Conservation (phyloP, 2,329 filamentous ascomycete species). For the Aureobasidium sp. region DNA sequence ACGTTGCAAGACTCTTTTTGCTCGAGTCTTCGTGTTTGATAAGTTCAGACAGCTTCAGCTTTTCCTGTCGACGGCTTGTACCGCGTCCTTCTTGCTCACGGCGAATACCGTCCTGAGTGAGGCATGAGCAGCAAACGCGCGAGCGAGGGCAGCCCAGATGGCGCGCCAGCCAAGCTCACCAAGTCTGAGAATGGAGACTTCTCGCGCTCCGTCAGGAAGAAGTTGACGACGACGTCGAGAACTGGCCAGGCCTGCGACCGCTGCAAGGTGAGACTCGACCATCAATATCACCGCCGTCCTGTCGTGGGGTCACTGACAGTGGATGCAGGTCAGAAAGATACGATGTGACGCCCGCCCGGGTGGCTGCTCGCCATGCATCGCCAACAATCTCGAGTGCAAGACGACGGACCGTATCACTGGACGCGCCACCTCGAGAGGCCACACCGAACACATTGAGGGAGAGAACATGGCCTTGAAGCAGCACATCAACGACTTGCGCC, state of each 20-base stretch:
- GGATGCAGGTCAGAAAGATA: constrained; percentile 64
- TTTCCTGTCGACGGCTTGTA: constrained; percentile 12
- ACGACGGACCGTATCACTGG: constrained; percentile 84
- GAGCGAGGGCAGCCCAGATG: constrained; percentile 19
- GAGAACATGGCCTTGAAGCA: constrained; percentile 61
- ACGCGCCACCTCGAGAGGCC: constrained; percentile 69
- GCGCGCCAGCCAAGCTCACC: constrained; percentile 22
- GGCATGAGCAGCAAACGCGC: constrained; percentile 23
- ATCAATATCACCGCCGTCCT: neutral
- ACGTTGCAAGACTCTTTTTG: neutral
- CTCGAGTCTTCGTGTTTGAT: neutral
- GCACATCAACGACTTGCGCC: constrained; percentile 62
- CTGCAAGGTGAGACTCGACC: constrained; percentile 57
- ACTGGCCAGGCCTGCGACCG: constrained; percentile 85
- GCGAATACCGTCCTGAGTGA: constrained; percentile 19
- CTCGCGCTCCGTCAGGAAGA: constrained; percentile 41
- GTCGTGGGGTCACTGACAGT: neutral
- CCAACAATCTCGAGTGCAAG: constrained; percentile 69
- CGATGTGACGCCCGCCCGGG: constrained; percentile 74
- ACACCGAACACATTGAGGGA: constrained; percentile 68
- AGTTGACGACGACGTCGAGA: constrained; percentile 47
- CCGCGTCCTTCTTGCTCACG: constrained; percentile 12
- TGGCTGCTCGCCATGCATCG: constrained; percentile 74
- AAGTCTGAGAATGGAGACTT: constrained; percentile 31
- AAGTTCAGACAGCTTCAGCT: neutral